Base-by-base conservation (phyloP, 176 grass and related monocot species). In the Oryza longistaminata region DNA sequence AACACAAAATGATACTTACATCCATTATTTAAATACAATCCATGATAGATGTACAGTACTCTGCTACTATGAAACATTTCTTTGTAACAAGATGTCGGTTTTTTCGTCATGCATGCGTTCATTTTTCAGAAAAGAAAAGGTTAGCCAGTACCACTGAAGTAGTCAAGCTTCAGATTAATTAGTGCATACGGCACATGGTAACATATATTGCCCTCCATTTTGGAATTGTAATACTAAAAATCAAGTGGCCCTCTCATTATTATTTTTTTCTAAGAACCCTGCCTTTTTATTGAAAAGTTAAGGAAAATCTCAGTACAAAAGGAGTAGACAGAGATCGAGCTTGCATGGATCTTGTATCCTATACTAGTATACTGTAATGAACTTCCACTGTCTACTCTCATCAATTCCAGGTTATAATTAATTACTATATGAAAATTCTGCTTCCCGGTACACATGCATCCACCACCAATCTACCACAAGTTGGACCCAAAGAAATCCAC, bases 331-430 rank as follows among this genome's bases (percentile, higher is more conserved):
- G 9, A 19, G 37, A 40, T 40, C 39, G 17, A 21, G 37, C 31
- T 64, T 73, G 58, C 58, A 62, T 64, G 55, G 81, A 83, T 65
- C 55, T 34, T 83, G 70, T 45, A 61, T 34, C 53, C 24, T 11
- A 64, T 16, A 31, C 29, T 31, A 31, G 29, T 31, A 31, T 31
- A 37, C 35, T 37, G 35, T 37, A 45, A 29, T 43, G 35, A 44
- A 25, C 12, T 17, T 35, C 9, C 50, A 62, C 15, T 1, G 15
- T 53, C 49, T 52, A 35, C 34, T 35, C 35, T 37, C 15, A 53
- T 19, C 9, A 40, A 7, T 40, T 52, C 4, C 14, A 52, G 13
- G 4, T 52, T 52, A 52, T 52, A 52, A 52, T 52, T 52, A 52
- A 55, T 17, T 55, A 19, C 50, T 72, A n/a, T 72, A 42, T 82